Evolutionary conservation across 2,329 filamentous ascomycete genomes (phyloP).

Genomic region (Aureobasidium melanogenum): DNA sequence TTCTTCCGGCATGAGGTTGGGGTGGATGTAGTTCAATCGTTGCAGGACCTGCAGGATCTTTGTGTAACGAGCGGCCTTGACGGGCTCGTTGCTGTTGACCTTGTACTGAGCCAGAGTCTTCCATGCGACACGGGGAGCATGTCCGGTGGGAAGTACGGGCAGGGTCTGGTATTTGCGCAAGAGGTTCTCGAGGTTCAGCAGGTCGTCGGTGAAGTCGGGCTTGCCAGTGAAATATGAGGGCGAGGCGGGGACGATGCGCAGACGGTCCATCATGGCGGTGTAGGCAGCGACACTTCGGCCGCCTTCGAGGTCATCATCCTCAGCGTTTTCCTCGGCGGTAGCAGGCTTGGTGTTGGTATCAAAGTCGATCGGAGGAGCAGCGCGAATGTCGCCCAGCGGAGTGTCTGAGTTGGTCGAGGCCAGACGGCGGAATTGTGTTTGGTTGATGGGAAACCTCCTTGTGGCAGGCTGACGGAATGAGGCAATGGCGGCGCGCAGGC

Average conservation of each 20-base stretch:
- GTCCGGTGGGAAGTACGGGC: slow-evolving; percentile 55
- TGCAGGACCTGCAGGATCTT: slow-evolving; percentile 67
- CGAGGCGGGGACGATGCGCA: slow-evolving; percentile 73
- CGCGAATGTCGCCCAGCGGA: slow-evolving; percentile 17
- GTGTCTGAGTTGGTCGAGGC: slow-evolving; percentile 20
- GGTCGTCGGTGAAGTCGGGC: slow-evolving; percentile 77
- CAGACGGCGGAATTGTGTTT: slow-evolving; percentile 18
- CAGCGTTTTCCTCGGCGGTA: slow-evolving; percentile 12
- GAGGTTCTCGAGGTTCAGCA: slow-evolving; percentile 64
- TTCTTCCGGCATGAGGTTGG: slow-evolving; percentile 61
- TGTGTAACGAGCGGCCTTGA: slow-evolving; percentile 70
- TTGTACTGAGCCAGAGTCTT: slow-evolving; percentile 70
- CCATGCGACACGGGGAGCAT: slow-evolving; percentile 72
- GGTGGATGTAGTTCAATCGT: slow-evolving; percentile 77
- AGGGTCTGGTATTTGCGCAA: slow-evolving; percentile 63
- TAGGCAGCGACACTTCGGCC: slow-evolving; percentile 11
- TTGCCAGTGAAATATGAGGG: slow-evolving; percentile 92
- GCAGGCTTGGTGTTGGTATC: slow-evolving; percentile 3
- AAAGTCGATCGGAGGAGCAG: slow-evolving; percentile 21
- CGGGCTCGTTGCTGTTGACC: slow-evolving; percentile 57
- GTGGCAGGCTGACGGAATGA: slow-evolving; percentile 17
- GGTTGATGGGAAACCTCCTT: slow-evolving; percentile 15
- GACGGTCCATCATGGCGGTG: slow-evolving; percentile 22
- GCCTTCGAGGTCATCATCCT: slow-evolving; percentile 12
- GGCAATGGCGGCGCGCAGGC: slow-evolving; percentile 23